A percentile compares a stretch with the other conserved stretches of the same genome.
Evolutionary conservation across 164 flowering plant species (phyloP).

Genomic region (Vitis cinerea): DNA sequence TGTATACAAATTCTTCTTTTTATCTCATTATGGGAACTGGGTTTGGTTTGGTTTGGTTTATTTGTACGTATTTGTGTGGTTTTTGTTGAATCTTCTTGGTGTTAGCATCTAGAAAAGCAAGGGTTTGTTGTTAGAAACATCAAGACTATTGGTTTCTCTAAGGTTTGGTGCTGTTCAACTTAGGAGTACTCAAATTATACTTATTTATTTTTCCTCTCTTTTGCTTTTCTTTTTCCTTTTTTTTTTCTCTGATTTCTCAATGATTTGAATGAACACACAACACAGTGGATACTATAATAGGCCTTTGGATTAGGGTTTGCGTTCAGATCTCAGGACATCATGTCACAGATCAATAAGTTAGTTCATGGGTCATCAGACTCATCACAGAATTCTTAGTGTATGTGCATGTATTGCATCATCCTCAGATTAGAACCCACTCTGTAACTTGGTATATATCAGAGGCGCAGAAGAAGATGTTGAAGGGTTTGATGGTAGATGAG

Average conservation of each 20-base stretch:
- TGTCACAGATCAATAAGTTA: constrained; percentile 2
- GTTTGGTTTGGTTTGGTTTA: neutral
- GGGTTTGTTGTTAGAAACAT: neutral
- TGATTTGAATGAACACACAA: neutral
- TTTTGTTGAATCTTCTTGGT: constrained; percentile 22
- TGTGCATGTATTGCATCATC: neutral
- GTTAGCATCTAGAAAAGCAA: constrained; percentile 5
- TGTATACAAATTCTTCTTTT: too few relatives aligned
- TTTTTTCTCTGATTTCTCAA: neutral
- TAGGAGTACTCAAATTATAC: neutral
- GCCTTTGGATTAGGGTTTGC: constrained; percentile 16
- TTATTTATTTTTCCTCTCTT: constrained; percentile 44
- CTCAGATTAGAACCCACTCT: neutral
- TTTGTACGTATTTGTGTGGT: constrained; percentile 15
- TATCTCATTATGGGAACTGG: neutral
- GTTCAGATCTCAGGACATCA: constrained; percentile 1
- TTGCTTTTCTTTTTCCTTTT: neutral
- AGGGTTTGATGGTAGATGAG: constrained; percentile 25
- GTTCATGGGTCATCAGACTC: neutral
- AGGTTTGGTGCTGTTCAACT: constrained; percentile 5
- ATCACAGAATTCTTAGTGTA: neutral
- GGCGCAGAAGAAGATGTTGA: constrained; percentile 18
- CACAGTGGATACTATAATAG: neutral
- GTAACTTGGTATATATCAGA: neutral
- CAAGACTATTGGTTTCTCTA: neutral